phyloP scores from a whole-genome alignment of 169 alveolate genomes.

The Plasmodium gonderi region DNA sequence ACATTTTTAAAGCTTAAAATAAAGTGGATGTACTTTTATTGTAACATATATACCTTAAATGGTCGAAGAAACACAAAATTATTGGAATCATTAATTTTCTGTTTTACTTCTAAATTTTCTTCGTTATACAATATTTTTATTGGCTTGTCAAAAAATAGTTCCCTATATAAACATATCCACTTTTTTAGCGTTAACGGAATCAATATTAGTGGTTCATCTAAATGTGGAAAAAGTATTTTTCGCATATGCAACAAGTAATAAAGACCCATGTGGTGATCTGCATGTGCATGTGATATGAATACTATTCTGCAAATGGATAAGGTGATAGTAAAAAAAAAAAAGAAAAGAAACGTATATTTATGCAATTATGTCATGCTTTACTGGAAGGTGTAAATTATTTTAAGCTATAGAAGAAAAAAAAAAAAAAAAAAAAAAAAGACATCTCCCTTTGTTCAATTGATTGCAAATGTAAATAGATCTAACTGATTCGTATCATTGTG shows the following conservation, averaged over 20 bases:
- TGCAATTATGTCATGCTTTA: neutral
- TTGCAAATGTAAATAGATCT: neutral
- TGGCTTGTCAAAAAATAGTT: slow-evolving; percentile 45
- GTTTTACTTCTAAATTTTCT: slow-evolving; percentile 55
- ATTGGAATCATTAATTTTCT: slow-evolving; percentile 11
- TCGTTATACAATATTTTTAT: slow-evolving; percentile 11
- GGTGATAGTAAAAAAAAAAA: neutral
- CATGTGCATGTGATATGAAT: slow-evolving; percentile 91
- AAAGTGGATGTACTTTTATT: no score
- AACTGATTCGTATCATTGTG: neutral
- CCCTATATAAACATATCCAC: slow-evolving; percentile 39
- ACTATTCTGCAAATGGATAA: slow-evolving; percentile 76
- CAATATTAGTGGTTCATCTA: slow-evolving; percentile 54
- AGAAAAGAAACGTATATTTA: neutral
- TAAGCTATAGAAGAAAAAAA: neutral
- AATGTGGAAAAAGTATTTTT: slow-evolving; percentile 66
- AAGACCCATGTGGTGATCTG: slow-evolving; percentile 90
- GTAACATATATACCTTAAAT: slow-evolving; percentile 24
- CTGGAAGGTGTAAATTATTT: neutral
- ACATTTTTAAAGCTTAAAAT: no score
- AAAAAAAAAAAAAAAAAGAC: no score
- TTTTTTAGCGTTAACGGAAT: slow-evolving; percentile 75
- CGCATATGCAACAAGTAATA: slow-evolving; percentile 80
- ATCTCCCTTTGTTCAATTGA: neutral
- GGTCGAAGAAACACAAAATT: slow-evolving; percentile 16